phyloP scores from a whole-genome alignment of 1,284 basidiomycete genomes.

The Macrocystidia cucumis region DNA sequence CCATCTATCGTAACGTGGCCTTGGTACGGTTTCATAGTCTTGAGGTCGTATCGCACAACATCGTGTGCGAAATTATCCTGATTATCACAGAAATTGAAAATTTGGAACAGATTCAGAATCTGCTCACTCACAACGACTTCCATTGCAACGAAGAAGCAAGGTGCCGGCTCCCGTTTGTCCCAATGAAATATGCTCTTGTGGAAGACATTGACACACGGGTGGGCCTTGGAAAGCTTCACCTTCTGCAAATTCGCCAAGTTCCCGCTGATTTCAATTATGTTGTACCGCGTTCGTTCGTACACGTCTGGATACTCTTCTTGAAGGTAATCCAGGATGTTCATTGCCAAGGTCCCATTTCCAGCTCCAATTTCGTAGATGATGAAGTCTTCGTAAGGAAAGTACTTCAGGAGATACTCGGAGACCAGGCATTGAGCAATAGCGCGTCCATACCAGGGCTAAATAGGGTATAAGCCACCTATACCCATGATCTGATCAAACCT shows the following conservation, averaged over 20 bases:
- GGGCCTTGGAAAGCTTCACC: constrained; percentile 44
- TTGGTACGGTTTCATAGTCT: constrained; percentile 77
- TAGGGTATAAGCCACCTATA: constrained; percentile 1
- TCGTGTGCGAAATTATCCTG: constrained; percentile 98
- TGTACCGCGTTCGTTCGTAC: constrained; percentile 85
- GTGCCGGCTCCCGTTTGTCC: constrained; percentile 68
- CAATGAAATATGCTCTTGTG: constrained; percentile 89
- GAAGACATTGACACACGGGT: constrained; percentile 63
- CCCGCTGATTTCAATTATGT: constrained; percentile 90
- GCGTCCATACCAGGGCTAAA: constrained; percentile 88
- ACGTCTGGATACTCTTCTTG: constrained; percentile 80
- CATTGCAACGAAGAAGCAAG: constrained; percentile 91
- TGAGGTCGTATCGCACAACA: constrained; percentile 83
- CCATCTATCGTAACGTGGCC: constrained; percentile 78
- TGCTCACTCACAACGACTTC: constrained; percentile 79
- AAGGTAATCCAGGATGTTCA: constrained; percentile 82
- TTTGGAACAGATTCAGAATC: background rate
- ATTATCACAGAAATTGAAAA: no score
- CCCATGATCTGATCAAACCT: constrained; percentile 4
- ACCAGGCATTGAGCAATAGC: constrained; percentile 86
- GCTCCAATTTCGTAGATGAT: constrained; percentile 97
- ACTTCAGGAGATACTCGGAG: constrained; percentile 87
- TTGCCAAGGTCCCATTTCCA: constrained; percentile 92
- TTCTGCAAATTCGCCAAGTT: constrained; percentile 73
- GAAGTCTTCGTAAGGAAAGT: constrained; percentile 94